Evolutionary conservation across 192 early-diverging fungal species (phyloP), one percentile per base, ranked within the genome.

Genomic region (Coemansia sp.): DNA sequence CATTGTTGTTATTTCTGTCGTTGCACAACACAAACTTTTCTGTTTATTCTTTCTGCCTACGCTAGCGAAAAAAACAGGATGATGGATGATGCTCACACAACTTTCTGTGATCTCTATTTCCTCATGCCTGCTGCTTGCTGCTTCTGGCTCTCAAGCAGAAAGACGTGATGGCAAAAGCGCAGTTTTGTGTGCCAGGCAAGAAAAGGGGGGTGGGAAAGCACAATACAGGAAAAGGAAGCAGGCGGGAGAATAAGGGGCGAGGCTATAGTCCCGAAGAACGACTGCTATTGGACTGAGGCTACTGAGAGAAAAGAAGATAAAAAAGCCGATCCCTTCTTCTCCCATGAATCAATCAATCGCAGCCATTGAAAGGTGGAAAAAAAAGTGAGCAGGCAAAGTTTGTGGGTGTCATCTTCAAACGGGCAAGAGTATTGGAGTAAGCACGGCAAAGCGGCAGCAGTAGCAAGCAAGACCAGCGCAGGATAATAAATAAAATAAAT

Each of bases 321-420:
- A 48, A 11, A 48, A 48, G 68, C 42, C 66, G 43, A 70, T 68
- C 56, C 64, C 49, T 21, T 21, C 21, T 21, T 21, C 21, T 26
- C 26, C 52, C 44, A 45, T 12, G 44, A 45, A 45, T 45, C 44
- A 45, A 45, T 9, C 26, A 45, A 45, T 9, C 26, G 32, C 32
- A 32, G 32, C 32, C 32, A 32, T 26, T 15, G 11, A 9, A 54
- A 15, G 19, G 52, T 54, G 60, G 13, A 59, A 40, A 67, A 41
- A 40, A 45, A 23, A 12, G 47, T 6, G 47, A 54, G 21, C 7
- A 32, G 32, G 32, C 32, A 32, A 32, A 32, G 32, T 32, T 32
- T 32, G 23, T 23, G 23, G 26, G 52, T 54, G 52, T 15, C n/a
- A 8, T 19, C 26, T 54, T 54, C 52, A 54, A 54, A 54, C 26